A percentile compares a stretch with the other conserved stretches of the same genome.
Conservation (phyloP, 257 asterid species). For the Eustoma russellianum region DNA sequence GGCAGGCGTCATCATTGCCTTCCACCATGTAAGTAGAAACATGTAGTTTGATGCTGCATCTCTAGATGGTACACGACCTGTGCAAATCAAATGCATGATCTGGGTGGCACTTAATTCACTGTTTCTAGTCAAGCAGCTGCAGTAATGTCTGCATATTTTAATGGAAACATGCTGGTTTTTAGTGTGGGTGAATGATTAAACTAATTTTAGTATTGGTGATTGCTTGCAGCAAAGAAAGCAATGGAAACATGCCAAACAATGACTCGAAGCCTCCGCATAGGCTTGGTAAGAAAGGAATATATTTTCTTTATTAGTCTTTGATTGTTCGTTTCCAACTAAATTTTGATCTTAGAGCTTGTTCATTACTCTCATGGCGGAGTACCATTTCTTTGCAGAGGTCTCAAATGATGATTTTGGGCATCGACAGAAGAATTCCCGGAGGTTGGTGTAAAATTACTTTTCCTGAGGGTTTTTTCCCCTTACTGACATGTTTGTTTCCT, state of each 20-base stretch:
- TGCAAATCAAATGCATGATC: not conserved
- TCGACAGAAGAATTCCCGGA: slow-evolving; percentile 88
- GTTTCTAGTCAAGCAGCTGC: not conserved
- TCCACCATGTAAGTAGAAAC: slow-evolving; percentile 45
- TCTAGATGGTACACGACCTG: no score
- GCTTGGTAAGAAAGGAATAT: slow-evolving; percentile 43
- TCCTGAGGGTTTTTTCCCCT: not conserved
- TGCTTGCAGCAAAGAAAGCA: slow-evolving; percentile 68
- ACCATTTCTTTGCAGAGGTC: slow-evolving; percentile 30
- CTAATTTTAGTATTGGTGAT: not conserved
- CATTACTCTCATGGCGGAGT: no score
- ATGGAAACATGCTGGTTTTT: no score
- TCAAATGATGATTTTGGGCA: slow-evolving; percentile 63
- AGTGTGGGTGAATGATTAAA: not conserved
- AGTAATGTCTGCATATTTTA: not conserved
- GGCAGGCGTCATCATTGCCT: slow-evolving; percentile 44
- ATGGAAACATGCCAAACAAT: slow-evolving; percentile 29
- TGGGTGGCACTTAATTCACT: not conserved
- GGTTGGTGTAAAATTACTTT: slow-evolving; percentile 29
- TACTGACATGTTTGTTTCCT: not conserved
- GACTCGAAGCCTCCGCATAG: slow-evolving; percentile 63
- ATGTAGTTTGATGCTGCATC: not conserved
- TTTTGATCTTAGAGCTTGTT: no score
- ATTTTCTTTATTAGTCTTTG: slow-evolving; percentile 4
- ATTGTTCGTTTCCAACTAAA: not conserved